phyloP scores from a whole-genome alignment of 2,329 filamentous ascomycete species.

The Nakataea oryzae region DNA sequence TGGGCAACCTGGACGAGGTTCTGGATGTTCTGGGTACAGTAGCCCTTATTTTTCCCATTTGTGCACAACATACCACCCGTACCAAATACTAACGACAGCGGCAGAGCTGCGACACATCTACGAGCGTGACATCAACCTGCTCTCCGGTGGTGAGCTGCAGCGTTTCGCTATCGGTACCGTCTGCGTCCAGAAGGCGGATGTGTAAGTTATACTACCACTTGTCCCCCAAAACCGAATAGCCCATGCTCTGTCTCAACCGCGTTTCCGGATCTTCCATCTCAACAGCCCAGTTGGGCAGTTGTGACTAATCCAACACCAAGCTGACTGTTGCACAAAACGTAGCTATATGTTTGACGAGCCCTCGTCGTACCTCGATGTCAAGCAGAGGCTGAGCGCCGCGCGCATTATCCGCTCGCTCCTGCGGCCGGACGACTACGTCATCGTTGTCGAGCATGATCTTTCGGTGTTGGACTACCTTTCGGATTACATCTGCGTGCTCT shows the following conservation, averaged over 20 bases:
- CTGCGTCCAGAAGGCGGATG: slow-evolving; percentile 90
- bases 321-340: neutral
- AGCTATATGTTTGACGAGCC: slow-evolving; percentile 98
- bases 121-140: slow-evolving; percentile 78
- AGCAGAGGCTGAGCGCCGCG: slow-evolving; percentile 90
- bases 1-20: slow-evolving; percentile 74
- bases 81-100: slow-evolving; percentile 4
- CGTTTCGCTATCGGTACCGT: slow-evolving; percentile 95
- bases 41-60: neutral
- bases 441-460: slow-evolving; percentile 98
- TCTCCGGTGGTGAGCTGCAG: slow-evolving; percentile 96
- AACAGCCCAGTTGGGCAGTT: neutral
- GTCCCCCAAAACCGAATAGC: neutral
- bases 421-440: slow-evolving; percentile 85
- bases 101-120: slow-evolving; percentile 76
- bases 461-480: slow-evolving; percentile 97
- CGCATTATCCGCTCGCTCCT: slow-evolving; percentile 87
- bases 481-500: slow-evolving; percentile 95
- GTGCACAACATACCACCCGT: neutral
- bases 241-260: neutral
- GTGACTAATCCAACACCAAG: neutral
- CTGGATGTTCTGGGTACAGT: slow-evolving; percentile 56
- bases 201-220: slow-evolving; percentile 36
- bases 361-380: slow-evolving; percentile 97
- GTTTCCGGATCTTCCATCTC: no score